A percentile compares a stretch with the other conserved stretches of the same genome.
These are phyloP conservation scores for Hysterium pulicare DNA, from an alignment of 2,329 filamentous ascomycete species.

Conservation along the genomic window DNA sequence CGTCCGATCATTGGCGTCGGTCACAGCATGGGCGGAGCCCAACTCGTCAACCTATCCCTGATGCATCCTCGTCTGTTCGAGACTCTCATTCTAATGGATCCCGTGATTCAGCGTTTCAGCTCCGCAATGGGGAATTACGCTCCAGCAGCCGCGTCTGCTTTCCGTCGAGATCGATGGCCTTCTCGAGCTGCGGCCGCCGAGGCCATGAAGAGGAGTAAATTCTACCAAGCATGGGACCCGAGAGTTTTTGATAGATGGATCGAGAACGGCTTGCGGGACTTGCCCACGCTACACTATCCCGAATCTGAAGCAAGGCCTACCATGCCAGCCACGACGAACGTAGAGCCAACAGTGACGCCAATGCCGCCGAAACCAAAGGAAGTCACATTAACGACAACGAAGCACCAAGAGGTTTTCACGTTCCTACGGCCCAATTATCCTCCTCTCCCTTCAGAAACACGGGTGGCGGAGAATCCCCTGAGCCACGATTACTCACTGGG, in stretches of 20 bases:
- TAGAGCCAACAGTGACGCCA: constrained; percentile 20
- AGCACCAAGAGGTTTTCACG: constrained; percentile 83
- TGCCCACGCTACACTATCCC: constrained; percentile 62
- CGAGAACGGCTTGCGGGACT: constrained; percentile 68
- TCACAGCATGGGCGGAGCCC: constrained; percentile 82
- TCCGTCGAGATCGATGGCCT: constrained; percentile 78
- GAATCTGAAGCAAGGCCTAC: constrained; percentile 17
- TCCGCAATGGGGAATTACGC: constrained; percentile 40
- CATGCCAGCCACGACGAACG: constrained; percentile 12
- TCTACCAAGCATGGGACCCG: constrained; percentile 80
- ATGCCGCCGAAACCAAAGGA: constrained; percentile 32
- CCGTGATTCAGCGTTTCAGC: constrained; percentile 62
- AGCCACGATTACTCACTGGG: constrained; percentile 21
- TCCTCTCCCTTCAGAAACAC: constrained; percentile 31
- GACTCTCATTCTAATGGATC: constrained; percentile 76
- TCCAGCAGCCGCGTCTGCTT: constrained; percentile 62
- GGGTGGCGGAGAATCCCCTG: constrained; percentile 44
- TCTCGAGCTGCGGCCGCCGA: constrained; percentile 65
- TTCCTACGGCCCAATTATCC: constrained; percentile 64
- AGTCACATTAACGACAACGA: constrained; percentile 75
- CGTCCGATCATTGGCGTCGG: constrained; percentile 80
- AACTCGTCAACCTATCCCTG: constrained; percentile 68
- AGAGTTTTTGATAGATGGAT: constrained; percentile 75
- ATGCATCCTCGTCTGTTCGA: constrained; percentile 79
- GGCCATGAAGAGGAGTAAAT: constrained; percentile 65